Evolutionary conservation across 352 stramenopile species (phyloP).

Genomic region (Globisporangium splendens): DNA sequence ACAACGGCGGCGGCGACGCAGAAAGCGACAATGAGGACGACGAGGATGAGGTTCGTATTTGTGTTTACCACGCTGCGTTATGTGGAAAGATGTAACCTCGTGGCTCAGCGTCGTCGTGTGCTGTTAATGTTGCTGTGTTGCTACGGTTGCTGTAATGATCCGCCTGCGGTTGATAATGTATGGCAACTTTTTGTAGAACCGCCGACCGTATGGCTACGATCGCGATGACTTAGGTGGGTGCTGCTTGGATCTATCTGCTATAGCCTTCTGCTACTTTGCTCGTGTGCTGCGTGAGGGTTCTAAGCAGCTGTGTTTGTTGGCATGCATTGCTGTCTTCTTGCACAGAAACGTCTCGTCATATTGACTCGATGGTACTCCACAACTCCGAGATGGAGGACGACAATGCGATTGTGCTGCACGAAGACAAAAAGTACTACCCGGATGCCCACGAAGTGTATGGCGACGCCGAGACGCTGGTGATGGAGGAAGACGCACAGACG

Average conservation of each 20-base stretch:
- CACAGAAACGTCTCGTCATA: conserved; percentile 21
- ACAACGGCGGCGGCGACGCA: conserved; percentile 11
- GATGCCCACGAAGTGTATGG: conserved; percentile 96
- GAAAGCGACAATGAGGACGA: conserved; percentile 49
- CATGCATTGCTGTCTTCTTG: neutral
- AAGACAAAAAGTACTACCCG: conserved; percentile 99
- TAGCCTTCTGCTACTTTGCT: conserved; percentile 3
- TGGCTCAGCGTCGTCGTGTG: too few relatives aligned
- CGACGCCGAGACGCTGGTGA: conserved; percentile 95
- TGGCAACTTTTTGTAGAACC: conserved; percentile 1
- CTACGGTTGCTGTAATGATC: neutral
- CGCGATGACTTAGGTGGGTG: conserved; percentile 15
- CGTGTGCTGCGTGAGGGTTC: neutral
- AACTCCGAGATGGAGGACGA: conserved; percentile 59
- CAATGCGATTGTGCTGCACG: conserved; percentile 97
- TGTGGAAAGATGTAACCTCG: too few relatives aligned
- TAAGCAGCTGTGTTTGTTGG: neutral
- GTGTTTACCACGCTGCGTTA: neutral
- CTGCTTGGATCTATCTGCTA: conserved; percentile 8
- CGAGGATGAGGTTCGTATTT: conserved; percentile 14
- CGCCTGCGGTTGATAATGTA: too few relatives aligned
- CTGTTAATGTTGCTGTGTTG: conserved; percentile 6
- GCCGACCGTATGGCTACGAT: conserved; percentile 15
- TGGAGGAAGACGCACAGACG: conserved; percentile 99
- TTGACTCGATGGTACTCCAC: conserved; percentile 53